Evolutionary conservation across 225 moss, liverwort and hornwort genomes (phyloP).

Genomic region (Pseudoscleropodium purum): DNA sequence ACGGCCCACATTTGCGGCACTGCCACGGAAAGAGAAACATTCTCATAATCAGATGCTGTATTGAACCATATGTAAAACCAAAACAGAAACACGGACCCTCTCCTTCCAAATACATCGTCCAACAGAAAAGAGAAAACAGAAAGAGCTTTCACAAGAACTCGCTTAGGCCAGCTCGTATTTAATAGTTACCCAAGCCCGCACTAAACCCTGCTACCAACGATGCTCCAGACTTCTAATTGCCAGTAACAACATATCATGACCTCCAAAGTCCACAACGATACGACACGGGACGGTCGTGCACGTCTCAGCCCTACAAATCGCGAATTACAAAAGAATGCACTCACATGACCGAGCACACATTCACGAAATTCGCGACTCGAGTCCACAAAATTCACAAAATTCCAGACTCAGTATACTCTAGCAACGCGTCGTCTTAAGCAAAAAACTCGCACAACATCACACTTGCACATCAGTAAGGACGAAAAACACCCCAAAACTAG

Average conservation of each 20-base stretch:
- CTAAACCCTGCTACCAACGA: background rate
- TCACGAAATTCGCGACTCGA: background rate
- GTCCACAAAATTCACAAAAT: background rate
- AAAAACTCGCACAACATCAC: background rate
- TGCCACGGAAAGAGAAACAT: slow-evolving; percentile 6
- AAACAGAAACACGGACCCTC: background rate
- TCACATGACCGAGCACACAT: background rate
- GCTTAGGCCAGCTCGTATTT: background rate
- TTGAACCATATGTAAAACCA: background rate
- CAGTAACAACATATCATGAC: background rate
- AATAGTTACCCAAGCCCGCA: background rate
- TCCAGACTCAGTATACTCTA: background rate
- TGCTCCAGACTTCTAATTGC: background rate
- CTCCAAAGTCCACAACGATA: background rate
- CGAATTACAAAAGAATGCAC: background rate
- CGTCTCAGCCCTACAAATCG: background rate
- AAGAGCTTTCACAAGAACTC: background rate
- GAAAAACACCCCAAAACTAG: background rate
- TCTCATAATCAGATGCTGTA: background rate
- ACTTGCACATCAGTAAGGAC: background rate
- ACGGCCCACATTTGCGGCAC: slow-evolving; percentile 37
- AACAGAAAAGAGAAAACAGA: background rate
- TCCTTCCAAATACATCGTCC: background rate
- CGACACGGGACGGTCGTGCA: background rate
- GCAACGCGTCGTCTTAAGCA: background rate